A percentile compares a stretch with the other conserved stretches of the same genome.
phyloP scores from a whole-genome alignment of 2,329 filamentous ascomycete genomes.

The Fonsecaea monophora region DNA sequence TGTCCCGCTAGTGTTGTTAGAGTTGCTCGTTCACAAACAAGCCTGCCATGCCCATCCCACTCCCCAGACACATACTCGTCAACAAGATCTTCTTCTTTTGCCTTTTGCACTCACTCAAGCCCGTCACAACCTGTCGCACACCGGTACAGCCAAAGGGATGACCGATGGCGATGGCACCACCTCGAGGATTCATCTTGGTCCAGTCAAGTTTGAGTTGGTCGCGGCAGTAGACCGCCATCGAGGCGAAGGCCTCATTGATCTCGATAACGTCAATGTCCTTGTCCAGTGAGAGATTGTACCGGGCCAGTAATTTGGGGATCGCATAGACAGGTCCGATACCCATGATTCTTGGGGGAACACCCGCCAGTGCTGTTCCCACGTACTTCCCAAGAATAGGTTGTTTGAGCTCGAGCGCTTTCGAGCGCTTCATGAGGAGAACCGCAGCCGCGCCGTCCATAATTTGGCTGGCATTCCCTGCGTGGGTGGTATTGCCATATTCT shows the following conservation, averaged over 20 bases:
- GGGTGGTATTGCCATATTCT: slow-evolving; percentile 88
- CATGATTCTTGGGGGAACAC: slow-evolving; percentile 92
- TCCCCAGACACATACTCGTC: slow-evolving; percentile 95
- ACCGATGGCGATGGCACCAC: slow-evolving; percentile 92
- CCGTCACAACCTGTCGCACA: slow-evolving; percentile 87
- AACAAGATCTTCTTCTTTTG: slow-evolving; percentile 84
- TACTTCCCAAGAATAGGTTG: slow-evolving; percentile 93
- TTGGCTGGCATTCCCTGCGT: slow-evolving; percentile 89
- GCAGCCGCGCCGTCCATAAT: slow-evolving; percentile 95
- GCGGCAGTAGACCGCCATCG: slow-evolving; percentile 81
- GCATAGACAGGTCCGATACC: slow-evolving; percentile 94
- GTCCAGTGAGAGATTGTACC: slow-evolving; percentile 76
- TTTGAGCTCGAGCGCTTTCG: slow-evolving; percentile 83
- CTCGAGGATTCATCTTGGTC: slow-evolving; percentile 96
- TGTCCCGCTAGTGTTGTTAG: too few species aligned
- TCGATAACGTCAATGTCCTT: slow-evolving; percentile 96
- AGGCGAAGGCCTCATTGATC: slow-evolving; percentile 72
- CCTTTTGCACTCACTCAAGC: slow-evolving; percentile 86
- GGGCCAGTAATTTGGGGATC: slow-evolving; percentile 87
- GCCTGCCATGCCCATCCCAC: slow-evolving; percentile 69
- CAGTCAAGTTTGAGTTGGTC: slow-evolving; percentile 81
- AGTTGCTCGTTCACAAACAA: too few species aligned
- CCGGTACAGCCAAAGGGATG: slow-evolving; percentile 92
- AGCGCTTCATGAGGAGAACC: slow-evolving; percentile 93
- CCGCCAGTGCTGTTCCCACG: slow-evolving; percentile 81